Base-by-base conservation (phyloP, 176 grass and related monocot species). In the Aegilops speltoides region DNA sequence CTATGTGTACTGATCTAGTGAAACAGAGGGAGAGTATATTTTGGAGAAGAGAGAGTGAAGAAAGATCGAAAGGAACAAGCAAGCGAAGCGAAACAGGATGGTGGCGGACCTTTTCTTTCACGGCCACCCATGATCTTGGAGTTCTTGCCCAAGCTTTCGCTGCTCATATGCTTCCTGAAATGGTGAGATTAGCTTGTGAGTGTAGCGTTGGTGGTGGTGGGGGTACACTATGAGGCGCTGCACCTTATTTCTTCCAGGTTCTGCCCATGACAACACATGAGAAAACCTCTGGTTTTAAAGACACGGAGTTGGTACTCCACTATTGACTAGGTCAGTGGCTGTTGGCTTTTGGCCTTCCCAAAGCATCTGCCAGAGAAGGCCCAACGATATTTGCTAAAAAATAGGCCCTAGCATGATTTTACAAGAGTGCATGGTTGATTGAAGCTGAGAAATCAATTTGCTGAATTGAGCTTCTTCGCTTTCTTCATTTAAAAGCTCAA, bases 221-320 rank as follows among this genome's bases (percentile, higher is more conserved):
- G 45, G 45, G 19, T 76, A 54, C 43, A 54, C 16, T 76, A 31
- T 54, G 45, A 76, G 26, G 16, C 19, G 19, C 43, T 31, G 40
- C 20, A 26, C 34, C 60, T 66, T 23, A 17, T 57, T 28, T 59
- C 28, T 81, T 33, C 66, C n/a, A 65, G 43, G 17, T 36, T 46
- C 34, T 91, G 38, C 34, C 68, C 16, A 48, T 46, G 33, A 79
- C 76, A 64, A 68, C 79, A 66, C 66, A 67, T 38, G 76, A 73
- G 60, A 77, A 76, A 76, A 37, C 14, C 69, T 77, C 77, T 29
- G 81, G 62, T 70, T 85, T 91, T 88, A 88, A 70, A 84, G 76
- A 76, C 61, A 68, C 16, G 63, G 48, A 76, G 22, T 50, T 50
- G 81, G 68, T 80, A 61, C 41, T 76, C 67, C 68, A 74, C 33